Evolutionary conservation across 2,329 filamentous ascomycete genomes (phyloP).

Genomic region (Helotiales sp.): DNA sequence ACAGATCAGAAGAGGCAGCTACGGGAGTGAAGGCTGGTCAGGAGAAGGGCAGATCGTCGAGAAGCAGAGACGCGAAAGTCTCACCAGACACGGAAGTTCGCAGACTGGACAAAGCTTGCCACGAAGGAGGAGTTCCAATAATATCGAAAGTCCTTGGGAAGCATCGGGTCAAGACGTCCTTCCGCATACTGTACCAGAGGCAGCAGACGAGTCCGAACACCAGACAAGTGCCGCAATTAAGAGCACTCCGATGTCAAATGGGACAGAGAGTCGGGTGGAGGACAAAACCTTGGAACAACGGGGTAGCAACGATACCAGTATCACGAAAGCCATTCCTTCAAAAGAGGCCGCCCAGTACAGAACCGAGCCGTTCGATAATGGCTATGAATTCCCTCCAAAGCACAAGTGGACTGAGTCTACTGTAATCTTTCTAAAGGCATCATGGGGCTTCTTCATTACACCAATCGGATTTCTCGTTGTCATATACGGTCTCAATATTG

Average conservation of each 20-base stretch:
- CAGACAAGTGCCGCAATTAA: neutral
- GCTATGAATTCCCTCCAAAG: slow-evolving; percentile 68
- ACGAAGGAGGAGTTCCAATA: slow-evolving; percentile 25
- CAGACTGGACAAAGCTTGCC: slow-evolving; percentile 24
- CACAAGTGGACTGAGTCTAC: slow-evolving; percentile 65
- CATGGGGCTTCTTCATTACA: slow-evolving; percentile 76
- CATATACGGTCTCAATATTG: slow-evolving; percentile 79
- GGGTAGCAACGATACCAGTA: slow-evolving; percentile 34
- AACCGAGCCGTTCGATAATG: slow-evolving; percentile 58
- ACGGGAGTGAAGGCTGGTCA: slow-evolving; percentile 41
- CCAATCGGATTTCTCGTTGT: slow-evolving; percentile 78
- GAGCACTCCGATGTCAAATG: slow-evolving; percentile 17
- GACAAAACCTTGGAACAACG: slow-evolving; percentile 24
- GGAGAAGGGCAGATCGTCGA: slow-evolving; percentile 41
- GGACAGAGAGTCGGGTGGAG: slow-evolving; percentile 16
- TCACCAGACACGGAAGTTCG: slow-evolving; percentile 30
- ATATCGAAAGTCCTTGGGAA: slow-evolving; percentile 20
- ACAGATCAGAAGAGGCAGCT: slow-evolving; percentile 42
- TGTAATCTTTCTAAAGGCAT: slow-evolving; percentile 61
- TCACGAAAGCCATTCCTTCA: slow-evolving; percentile 22
- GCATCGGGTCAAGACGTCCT: slow-evolving; percentile 23
- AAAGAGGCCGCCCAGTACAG: slow-evolving; percentile 33
- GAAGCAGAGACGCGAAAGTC: slow-evolving; percentile 37
- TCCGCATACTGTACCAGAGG: slow-evolving; percentile 34
- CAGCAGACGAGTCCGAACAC: slow-evolving; percentile 29